A percentile compares a stretch with the other conserved stretches of the same genome.
These are phyloP conservation scores for Afroboletus lepidellus DNA, from an alignment of 1,284 basidiomycete genomes.

Conservation along the genomic window DNA sequence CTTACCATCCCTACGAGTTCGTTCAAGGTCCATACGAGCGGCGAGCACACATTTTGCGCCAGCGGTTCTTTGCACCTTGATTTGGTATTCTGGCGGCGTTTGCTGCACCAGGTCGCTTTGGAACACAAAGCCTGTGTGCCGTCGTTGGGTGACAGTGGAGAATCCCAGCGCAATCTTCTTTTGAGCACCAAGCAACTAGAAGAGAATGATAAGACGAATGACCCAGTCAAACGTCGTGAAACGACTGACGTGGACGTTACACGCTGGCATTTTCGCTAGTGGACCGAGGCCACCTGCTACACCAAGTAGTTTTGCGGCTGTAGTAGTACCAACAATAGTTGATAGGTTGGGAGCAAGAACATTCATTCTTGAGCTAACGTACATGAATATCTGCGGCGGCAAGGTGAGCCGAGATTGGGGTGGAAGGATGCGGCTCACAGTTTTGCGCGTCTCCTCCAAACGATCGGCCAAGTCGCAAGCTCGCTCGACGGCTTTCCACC, in stretches of 20 bases:
- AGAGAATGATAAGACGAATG: conserved; percentile 1
- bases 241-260: conserved; percentile 85
- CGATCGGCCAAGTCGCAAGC: conserved; percentile 88
- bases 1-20: conserved; percentile 74
- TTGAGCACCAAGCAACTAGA: conserved; percentile 88
- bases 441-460: conserved; percentile 85
- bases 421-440: conserved; percentile 44
- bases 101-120: conserved; percentile 86
- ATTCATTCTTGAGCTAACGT: conserved; percentile 99
- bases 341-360: conserved; percentile 97
- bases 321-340: conserved; percentile 95
- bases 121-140: conserved; percentile 97
- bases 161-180: conserved; percentile 88
- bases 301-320: conserved; percentile 96
- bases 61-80: conserved; percentile 91
- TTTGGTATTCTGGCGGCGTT: conserved; percentile 88
- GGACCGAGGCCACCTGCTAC: conserved; percentile 93
- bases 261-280: conserved; percentile 91
- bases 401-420: conserved; percentile 7
- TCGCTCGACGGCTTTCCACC: conserved; percentile 80
- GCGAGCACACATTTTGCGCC: conserved; percentile 91
- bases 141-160: conserved; percentile 75
- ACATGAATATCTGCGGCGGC: conserved; percentile 81
- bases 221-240: neutral
- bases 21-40: conserved; percentile 89